Base-by-base conservation (phyloP, 2,329 filamentous ascomycete genomes). In the Tympanopsis confertula region DNA sequence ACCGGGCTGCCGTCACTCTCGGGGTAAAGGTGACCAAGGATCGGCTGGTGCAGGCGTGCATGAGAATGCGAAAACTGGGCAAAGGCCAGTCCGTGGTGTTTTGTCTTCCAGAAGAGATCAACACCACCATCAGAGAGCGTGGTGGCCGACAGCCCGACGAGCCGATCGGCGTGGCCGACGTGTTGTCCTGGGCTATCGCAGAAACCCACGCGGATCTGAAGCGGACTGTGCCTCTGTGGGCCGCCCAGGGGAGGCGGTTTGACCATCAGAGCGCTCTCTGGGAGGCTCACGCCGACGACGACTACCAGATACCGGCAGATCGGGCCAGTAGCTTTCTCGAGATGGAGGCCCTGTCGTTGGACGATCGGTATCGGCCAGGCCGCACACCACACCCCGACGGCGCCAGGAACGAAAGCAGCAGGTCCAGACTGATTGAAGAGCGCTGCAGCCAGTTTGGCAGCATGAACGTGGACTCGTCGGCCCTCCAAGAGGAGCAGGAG, bases 41-140 rank as follows among this genome's bases (percentile, higher is more conserved):
- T 42, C 60, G 68, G 13, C 50, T 86, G 0, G 72, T 78, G 0
- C 82, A 87, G 67, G 78, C 78, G 0, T 82, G 78, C 41, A 84
- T 82, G 76, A 56, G 82, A n/a, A 76, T 86, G 70, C 56, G 81
- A 10, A 73, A 78, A 41, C 62, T 88, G 0, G 82, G 78, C 0
- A 57, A 72, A 2, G 78, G 78, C 0, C 81, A 87, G 45, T 75
- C 72, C 0, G 67, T 86, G 0, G 57, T 71, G 0, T 84, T 84
- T 37, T 73, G 67, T 38, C 55, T 76, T 1, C 66, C 75, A 0
- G 48, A 61, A 1, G 81, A 86, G 40, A 74, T 85, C 3, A 56
- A 69, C 10, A 53, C 49, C 0, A 72, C 71, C 41, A 76, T 83
- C 13, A 41, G 51, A 0, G 44, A 54, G 2, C 30, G 47, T 1